Evolutionary conservation across 495 filamentous ascomycete species (phyloP).

Genomic region (Antarctomyces pellizariae): DNA sequence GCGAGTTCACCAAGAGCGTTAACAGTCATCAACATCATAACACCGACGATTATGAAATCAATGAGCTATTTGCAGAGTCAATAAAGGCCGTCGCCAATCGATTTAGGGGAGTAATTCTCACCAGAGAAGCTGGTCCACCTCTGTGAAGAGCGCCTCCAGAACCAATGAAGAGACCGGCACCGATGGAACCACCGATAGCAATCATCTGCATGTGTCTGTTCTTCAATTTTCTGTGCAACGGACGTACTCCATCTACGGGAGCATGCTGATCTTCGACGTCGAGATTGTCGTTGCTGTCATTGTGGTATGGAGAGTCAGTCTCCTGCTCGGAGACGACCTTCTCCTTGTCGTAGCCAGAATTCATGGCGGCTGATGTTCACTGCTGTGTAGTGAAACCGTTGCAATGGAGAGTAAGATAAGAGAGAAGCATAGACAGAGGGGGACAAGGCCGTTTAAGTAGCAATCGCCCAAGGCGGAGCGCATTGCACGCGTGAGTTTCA

Average conservation of each 20-base stretch:
- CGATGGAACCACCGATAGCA: conserved; percentile 41
- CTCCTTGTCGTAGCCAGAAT: conserved; percentile 5
- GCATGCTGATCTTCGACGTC: conserved; percentile 5
- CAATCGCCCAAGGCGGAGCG: too few species aligned
- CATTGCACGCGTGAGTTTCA: too few species aligned
- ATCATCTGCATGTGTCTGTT: conserved; percentile 54
- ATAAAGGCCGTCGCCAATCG: too few species aligned
- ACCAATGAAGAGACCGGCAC: conserved; percentile 27
- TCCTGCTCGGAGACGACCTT: conserved; percentile 7
- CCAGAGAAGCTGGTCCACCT: conserved; percentile 19
- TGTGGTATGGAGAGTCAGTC: neutral
- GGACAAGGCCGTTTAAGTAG: too few species aligned
- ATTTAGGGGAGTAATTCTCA: too few species aligned
- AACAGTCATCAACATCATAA: conserved; percentile 10
- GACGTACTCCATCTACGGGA: neutral
- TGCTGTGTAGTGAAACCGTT: too few species aligned
- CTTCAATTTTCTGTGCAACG: conserved; percentile 16
- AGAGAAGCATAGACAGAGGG: too few species aligned
- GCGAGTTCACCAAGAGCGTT: conserved; percentile 10
- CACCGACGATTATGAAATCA: conserved; percentile 9
- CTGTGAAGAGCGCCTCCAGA: conserved; percentile 17
- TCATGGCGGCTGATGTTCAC: conserved; percentile 1
- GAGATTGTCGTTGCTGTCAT: neutral
- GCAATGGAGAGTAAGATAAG: too few species aligned
- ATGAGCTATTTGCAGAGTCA: too few species aligned